Evolutionary conservation across 345 rosid genomes (phyloP), one percentile per base, ranked within the genome.

Genomic region (Syzygium jambos): DNA sequence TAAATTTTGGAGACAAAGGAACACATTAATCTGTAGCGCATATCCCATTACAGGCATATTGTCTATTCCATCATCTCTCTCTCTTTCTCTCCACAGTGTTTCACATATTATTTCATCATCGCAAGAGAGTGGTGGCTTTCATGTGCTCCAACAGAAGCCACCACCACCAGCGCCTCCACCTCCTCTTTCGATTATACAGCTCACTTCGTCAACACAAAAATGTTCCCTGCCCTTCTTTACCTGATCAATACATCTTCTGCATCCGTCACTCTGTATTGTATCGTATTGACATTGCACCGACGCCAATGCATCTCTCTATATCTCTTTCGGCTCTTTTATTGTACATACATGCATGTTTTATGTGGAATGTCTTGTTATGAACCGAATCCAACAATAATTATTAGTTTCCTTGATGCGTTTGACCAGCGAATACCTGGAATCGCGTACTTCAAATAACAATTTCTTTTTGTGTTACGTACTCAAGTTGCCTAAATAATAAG

Each of bases 1-100:
- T 84, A 30, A 30, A 84, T 85, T 88, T 84, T 52, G 91, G 89
- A 91, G 88, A 88, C 91, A 89, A 89, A 87, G 90, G 46, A 89
- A 87, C 87, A 89, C 82, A 84, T 53, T 86, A 23, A 68, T 61
- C 88, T 43, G 85, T 54, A 52, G 21, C 52, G 46, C 86, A 73
- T 49, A 8, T 38, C 14, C 25, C 82, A 73, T 73, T 19, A 73
- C 14, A 68, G 78, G 78, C 78, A 68, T 16, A 73, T 17, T 38
- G 27, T 38, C 25, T 17, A 68, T 68, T 38, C 78, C 78, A 68
- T 38, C 73, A 61, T 34, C 73, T 61, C 73, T n/a, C 34, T 61
- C 38, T 3, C 6, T 17, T 46, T 34, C 25, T 34, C 43, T 17
- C 10, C 9, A 73, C 49, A 34, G 49, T 25, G 82, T 73, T 73